Base-by-base conservation (phyloP, 2,329 filamentous ascomycete genomes). In the Alternaria alternata region DNA sequence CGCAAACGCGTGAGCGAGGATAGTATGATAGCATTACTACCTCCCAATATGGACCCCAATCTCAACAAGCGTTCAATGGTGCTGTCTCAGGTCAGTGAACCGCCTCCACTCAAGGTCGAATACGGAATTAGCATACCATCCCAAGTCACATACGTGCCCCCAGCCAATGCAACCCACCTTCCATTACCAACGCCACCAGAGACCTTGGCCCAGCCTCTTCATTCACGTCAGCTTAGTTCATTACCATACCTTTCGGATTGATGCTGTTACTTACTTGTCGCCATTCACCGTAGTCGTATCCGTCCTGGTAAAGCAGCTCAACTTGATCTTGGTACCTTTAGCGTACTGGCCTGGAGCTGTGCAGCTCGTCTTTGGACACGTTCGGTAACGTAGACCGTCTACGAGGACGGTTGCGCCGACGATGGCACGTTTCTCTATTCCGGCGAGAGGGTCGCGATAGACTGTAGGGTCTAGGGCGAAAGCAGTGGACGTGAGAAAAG, bases 321-420 rank as follows among this genome's bases (percentile, higher is more conserved):
- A 52, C 9, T 34, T 54, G 41, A 58, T 58, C 14, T 46, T 34
- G 36, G 55, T 54, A 24, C 55, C 55, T 28, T 58, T 53, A 20
- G 55, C 39, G 24, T 54, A 58, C 39, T 58, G 55, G 39, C 55
- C 55, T 14, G 47, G 48, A 24, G 48, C 55, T 11, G 47, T n/a
- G 47, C 55, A 58, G 48, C 48, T 58, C 28, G 55, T 58, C 47
- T 44, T 58, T 26, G 55, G 55, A 30, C 55, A 58, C 3, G 47
- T 52, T 30, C 55, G 48, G 28, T 58, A 58, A 24, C 55, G 55
- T 30, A 58, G 48, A 20, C 55, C 55, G 55, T 58, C 55, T 18
- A 58, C 55, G 11, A 52, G 8, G 48, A 58, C 55, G 12, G 48
- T 58, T 24, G 55, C 55, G 30, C 28, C 42, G 24, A 34, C 26